A percentile compares a stretch with the other conserved stretches of the same genome.
Evolutionary conservation across 2,329 filamentous ascomycete species (phyloP).

Genomic region (Exophiala spinifera): DNA sequence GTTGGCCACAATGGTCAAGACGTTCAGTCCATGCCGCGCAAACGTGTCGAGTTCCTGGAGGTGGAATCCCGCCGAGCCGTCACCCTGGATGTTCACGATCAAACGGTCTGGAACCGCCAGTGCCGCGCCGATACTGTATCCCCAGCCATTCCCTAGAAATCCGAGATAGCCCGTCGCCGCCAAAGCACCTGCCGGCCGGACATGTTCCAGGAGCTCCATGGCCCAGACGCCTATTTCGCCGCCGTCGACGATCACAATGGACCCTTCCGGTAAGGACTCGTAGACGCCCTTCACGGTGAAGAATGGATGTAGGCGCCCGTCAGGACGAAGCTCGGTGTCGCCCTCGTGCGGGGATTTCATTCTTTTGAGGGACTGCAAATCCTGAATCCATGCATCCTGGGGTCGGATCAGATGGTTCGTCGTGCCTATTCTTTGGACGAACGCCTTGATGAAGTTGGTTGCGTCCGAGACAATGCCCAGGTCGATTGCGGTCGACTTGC

Average conservation of each 20-base stretch:
- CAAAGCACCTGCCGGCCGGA: conserved; percentile 22
- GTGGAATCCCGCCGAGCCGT: conserved; percentile 47
- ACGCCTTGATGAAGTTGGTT: conserved; percentile 33
- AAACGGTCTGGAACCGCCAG: conserved; percentile 39
- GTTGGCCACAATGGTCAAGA: conserved; percentile 46
- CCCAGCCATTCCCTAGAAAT: conserved; percentile 48
- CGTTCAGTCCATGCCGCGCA: conserved; percentile 38
- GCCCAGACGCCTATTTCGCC: conserved; percentile 40
- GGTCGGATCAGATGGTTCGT: conserved; percentile 11
- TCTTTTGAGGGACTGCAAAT: conserved; percentile 19
- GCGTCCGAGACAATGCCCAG: conserved; percentile 44
- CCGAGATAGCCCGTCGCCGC: conserved; percentile 40
- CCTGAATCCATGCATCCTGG: conserved; percentile 19
- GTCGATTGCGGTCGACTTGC: conserved; percentile 40
- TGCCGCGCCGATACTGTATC: conserved; percentile 44
- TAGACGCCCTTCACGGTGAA: conserved; percentile 41
- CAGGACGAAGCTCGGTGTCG: conserved; percentile 30
- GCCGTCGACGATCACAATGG: conserved; percentile 43
- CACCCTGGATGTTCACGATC: conserved; percentile 46
- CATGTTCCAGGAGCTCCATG: conserved; percentile 31
- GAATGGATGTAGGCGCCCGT: conserved; percentile 42
- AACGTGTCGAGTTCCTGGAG: conserved; percentile 47
- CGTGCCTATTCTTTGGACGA: conserved; percentile 21
- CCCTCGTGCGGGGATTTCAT: conserved; percentile 26
- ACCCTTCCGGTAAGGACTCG: conserved; percentile 34